phyloP scores from a whole-genome alignment of 73 alveolate genomes.

The Stentor roeselii region DNA sequence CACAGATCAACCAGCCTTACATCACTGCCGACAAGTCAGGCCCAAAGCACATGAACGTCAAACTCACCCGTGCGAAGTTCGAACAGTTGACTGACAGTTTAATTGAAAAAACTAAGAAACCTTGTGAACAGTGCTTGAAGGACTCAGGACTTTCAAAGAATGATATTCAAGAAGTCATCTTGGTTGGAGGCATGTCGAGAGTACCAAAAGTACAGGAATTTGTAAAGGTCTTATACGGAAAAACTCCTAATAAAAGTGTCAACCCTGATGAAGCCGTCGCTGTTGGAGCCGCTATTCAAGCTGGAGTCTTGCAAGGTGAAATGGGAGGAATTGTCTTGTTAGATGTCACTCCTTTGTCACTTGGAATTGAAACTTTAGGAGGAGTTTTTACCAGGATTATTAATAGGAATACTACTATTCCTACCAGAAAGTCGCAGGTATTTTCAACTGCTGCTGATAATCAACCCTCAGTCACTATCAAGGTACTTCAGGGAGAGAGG shows the following conservation, averaged over 20 bases:
- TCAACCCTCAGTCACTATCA: constrained; percentile 90
- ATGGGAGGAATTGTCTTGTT: constrained; percentile 54
- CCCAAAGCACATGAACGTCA: constrained; percentile 75
- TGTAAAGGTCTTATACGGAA: constrained; percentile 67
- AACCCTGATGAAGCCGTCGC: constrained; percentile 99
- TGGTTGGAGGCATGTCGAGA: constrained; percentile 94
- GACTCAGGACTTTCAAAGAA: constrained; percentile 86
- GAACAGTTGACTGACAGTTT: constrained; percentile 56
- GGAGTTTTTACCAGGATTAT: constrained; percentile 95
- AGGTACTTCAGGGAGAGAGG: constrained; percentile 97
- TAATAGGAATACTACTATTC: constrained; percentile 95
- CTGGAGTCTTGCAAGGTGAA: constrained; percentile 93
- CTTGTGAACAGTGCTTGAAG: constrained; percentile 76
- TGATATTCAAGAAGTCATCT: constrained; percentile 90
- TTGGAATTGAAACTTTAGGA: constrained; percentile 94
- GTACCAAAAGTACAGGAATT: constrained; percentile 87
- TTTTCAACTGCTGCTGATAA: constrained; percentile 94
- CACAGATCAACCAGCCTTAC: constrained; percentile 88
- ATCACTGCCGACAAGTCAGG: constrained; percentile 92
- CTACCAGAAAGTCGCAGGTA: constrained; percentile 90
- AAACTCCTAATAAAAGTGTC: constrained; percentile 67
- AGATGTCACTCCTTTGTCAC: constrained; percentile 97
- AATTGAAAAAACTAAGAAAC: constrained; percentile 71
- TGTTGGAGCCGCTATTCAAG: constrained; percentile 98
- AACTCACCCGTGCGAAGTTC: constrained; percentile 80